These are phyloP conservation scores for Fusarium dlaminii DNA, from an alignment of 2,329 filamentous ascomycete genomes.

Conservation along the genomic window DNA sequence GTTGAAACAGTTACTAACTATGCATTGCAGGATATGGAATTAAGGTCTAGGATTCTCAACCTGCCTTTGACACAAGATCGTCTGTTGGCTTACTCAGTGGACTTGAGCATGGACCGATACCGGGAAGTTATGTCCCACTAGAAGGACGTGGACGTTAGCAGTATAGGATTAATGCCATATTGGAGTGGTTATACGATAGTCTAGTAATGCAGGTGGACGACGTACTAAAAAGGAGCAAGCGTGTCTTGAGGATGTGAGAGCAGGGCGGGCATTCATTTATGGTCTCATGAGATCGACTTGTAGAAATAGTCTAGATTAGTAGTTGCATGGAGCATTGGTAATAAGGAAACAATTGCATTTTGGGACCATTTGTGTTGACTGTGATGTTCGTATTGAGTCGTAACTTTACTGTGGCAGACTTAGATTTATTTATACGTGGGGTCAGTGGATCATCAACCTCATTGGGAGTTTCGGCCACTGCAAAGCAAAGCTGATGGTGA, in stretches of 20 bases:
- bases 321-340: slow-evolving; percentile 20
- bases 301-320: slow-evolving; percentile 44
- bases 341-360: not conserved
- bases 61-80: slow-evolving; percentile 78
- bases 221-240: slow-evolving; percentile 6
- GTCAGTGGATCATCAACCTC: not conserved
- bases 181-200: slow-evolving; percentile 28
- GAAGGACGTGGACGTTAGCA: slow-evolving; percentile 5
- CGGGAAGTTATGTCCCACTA: slow-evolving; percentile 66
- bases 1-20: slow-evolving; percentile 27
- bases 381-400: not conserved
- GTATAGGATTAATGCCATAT: slow-evolving; percentile 17
- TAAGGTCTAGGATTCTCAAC: slow-evolving; percentile 59
- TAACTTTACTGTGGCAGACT: not conserved
- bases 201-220: slow-evolving; percentile 24
- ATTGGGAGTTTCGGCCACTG: not conserved
- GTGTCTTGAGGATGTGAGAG: slow-evolving; percentile 5
- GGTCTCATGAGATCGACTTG: slow-evolving; percentile 30
- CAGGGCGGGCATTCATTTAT: slow-evolving; percentile 4
- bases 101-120: slow-evolving; percentile 76
- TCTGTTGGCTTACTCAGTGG: slow-evolving; percentile 74
- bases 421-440: not conserved
- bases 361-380: not conserved
- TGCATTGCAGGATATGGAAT: slow-evolving; percentile 47
- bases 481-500: not conserved